phyloP scores from a whole-genome alignment of 2,329 filamentous ascomycete species.

The Penicillium sp. region DNA sequence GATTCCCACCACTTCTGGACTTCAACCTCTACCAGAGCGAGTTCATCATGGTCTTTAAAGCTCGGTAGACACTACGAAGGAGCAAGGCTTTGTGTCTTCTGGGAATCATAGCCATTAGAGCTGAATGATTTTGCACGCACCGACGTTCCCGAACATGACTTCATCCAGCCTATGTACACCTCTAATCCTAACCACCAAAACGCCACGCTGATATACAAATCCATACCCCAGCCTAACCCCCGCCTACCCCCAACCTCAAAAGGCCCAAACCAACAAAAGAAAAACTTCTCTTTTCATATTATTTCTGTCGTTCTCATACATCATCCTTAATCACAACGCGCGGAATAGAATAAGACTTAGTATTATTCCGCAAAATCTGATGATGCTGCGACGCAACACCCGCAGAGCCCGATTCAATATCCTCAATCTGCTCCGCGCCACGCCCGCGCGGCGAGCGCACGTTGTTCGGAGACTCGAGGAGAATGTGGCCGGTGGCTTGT shows the following conservation, averaged over 20 bases:
- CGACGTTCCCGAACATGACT: background rate
- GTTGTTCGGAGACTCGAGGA: conserved; percentile 7
- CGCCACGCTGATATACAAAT: conserved; percentile 1
- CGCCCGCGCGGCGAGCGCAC: background rate
- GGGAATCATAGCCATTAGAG: background rate
- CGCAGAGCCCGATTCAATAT: conserved; percentile 8
- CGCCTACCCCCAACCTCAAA: background rate
- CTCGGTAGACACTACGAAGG: too few relatives aligned
- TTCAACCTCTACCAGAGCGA: background rate
- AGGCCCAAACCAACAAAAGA: background rate
- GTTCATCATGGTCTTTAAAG: background rate
- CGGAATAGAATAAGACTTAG: conserved; percentile 13
- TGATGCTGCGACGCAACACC: conserved; percentile 3
- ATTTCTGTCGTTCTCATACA: background rate
- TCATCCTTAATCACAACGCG: conserved; percentile 4
- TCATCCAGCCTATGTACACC: background rate
- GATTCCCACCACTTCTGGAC: background rate
- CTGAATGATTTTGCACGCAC: background rate
- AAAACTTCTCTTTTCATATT: background rate
- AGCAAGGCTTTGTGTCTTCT: too few relatives aligned
- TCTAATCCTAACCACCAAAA: background rate
- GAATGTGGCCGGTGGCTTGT: conserved; percentile 24
- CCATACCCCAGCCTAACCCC: background rate
- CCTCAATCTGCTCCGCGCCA: background rate
- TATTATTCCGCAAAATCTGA: conserved; percentile 7